Conservation (phyloP, 176 grass and related monocot species). For the Leersia perrieri region DNA sequence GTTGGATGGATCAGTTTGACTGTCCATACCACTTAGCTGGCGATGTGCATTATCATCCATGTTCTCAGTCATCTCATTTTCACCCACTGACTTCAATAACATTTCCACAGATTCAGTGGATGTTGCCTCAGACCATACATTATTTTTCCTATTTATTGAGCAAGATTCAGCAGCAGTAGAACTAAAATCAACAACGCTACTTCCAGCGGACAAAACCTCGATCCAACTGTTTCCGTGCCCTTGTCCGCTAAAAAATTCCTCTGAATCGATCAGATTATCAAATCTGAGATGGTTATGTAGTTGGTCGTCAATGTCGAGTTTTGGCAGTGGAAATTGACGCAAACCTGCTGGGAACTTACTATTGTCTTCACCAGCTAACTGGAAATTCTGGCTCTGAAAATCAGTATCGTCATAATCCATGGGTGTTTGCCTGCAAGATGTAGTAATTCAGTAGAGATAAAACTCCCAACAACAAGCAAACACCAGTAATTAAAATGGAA, state of each 20-base stretch:
- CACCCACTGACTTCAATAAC: slow-evolving; percentile 83
- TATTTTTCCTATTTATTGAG: slow-evolving; percentile 62
- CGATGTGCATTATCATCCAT: slow-evolving; percentile 38
- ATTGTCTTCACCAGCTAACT: slow-evolving; percentile 69
- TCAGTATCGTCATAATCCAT: slow-evolving; percentile 97
- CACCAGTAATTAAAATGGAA: not conserved
- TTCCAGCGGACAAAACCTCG: slow-evolving; percentile 74
- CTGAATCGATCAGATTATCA: slow-evolving; percentile 70
- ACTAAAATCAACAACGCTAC: slow-evolving; percentile 59
- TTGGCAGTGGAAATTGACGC: slow-evolving; percentile 68
- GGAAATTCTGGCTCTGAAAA: slow-evolving; percentile 86
- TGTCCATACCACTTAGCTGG: slow-evolving; percentile 57
- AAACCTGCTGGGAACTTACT: slow-evolving; percentile 70
- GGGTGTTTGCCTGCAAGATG: slow-evolving; percentile 64
- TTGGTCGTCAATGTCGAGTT: slow-evolving; percentile 90
- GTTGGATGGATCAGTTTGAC: slow-evolving; percentile 39
- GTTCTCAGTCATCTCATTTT: slow-evolving; percentile 56
- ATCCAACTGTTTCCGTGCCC: slow-evolving; percentile 76
- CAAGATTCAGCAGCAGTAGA: slow-evolving; percentile 59
- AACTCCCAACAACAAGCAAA: not conserved
- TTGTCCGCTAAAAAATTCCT: slow-evolving; percentile 70
- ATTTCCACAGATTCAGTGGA: slow-evolving; percentile 86
- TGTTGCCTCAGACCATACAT: slow-evolving; percentile 91
- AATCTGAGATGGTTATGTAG: slow-evolving; percentile 75
- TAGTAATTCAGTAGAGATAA: slow-evolving; percentile 6